Conservation (phyloP, 805 yeast genomes). For the Debaryomyces prosopidis region DNA sequence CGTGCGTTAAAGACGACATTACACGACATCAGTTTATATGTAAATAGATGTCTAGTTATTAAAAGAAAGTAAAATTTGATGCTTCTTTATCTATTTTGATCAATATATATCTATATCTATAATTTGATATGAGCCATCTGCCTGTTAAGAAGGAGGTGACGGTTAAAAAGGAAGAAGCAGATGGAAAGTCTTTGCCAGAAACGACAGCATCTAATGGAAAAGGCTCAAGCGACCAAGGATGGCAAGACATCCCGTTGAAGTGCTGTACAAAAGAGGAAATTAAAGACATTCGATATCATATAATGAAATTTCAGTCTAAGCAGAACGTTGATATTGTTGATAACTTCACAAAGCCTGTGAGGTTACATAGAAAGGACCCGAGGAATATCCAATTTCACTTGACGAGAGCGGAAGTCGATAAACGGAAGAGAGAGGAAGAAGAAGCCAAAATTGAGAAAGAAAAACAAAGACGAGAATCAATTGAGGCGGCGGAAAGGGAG, state of each 20-base stretch:
- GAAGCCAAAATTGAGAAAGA: slow-evolving; percentile 23
- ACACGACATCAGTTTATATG: too few relatives aligned
- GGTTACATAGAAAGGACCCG: slow-evolving; percentile 93
- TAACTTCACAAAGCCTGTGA: slow-evolving; percentile 77
- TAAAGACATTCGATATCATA: slow-evolving; percentile 72
- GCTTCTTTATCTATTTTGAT: too few relatives aligned
- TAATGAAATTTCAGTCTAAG: slow-evolving; percentile 76
- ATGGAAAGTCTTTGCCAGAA: background rate
- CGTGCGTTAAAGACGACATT: too few relatives aligned
- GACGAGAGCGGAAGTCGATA: slow-evolving; percentile 73
- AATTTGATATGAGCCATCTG: slow-evolving; percentile 23
- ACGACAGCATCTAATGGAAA: slow-evolving; percentile 1
- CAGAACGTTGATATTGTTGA: slow-evolving; percentile 68
- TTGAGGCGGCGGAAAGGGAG: slow-evolving; percentile 17
- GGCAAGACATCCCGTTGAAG: slow-evolving; percentile 61
- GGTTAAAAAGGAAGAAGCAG: slow-evolving; percentile 23
- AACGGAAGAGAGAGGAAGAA: slow-evolving; percentile 40
- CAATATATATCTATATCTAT: background rate
- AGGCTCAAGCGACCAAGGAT: slow-evolving; percentile 24
- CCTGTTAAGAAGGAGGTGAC: slow-evolving; percentile 28
- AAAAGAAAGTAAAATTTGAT: too few relatives aligned
- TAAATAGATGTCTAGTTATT: too few relatives aligned
- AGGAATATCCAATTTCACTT: slow-evolving; percentile 85
- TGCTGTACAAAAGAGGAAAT: slow-evolving; percentile 74
- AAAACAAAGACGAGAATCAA: slow-evolving; percentile 17